These are phyloP conservation scores for Boletus insuetus DNA, from an alignment of 768 basidiomycete genomes.

Conservation along the genomic window DNA sequence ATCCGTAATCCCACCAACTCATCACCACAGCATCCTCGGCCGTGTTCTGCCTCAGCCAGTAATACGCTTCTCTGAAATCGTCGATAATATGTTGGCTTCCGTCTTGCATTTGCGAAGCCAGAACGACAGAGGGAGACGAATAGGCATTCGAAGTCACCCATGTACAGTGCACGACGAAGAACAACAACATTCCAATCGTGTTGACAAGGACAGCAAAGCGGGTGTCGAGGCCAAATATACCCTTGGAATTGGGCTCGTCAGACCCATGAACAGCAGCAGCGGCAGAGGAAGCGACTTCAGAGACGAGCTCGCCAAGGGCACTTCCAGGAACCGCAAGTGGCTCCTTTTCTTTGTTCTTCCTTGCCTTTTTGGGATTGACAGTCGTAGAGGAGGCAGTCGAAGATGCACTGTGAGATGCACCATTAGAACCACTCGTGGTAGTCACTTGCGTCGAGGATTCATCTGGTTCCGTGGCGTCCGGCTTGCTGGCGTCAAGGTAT, in stretches of 20 bases:
- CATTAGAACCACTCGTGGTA: slow-evolving; percentile 9
- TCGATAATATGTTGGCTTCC: slow-evolving; percentile 95
- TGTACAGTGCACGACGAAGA: slow-evolving; percentile 96
- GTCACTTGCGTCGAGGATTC: slow-evolving; percentile 5
- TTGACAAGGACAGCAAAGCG: slow-evolving; percentile 75
- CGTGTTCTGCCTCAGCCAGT: slow-evolving; percentile 97
- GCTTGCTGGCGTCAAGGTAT: slow-evolving; percentile 83
- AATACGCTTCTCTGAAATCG: slow-evolving; percentile 99
- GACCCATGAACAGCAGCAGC: slow-evolving; percentile 22
- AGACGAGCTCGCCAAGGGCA: slow-evolving; percentile 41
- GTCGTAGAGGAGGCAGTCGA: slow-evolving; percentile 30
- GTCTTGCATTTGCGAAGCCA: slow-evolving; percentile 74
- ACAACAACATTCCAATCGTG: slow-evolving; percentile 70
- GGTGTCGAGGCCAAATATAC: slow-evolving; percentile 84
- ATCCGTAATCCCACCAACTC: slow-evolving; percentile 99
- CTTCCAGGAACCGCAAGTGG: slow-evolving; percentile 36
- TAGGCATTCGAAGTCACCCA: slow-evolving; percentile 95
- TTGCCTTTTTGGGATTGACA: slow-evolving; percentile 38
- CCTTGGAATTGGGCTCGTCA: slow-evolving; percentile 35
- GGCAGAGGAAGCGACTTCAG: slow-evolving; percentile 37
- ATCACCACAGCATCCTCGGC: slow-evolving; percentile 88
- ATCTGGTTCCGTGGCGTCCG: slow-evolving; percentile 33
- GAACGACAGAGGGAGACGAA: slow-evolving; percentile 95
- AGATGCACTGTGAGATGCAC: slow-evolving; percentile 17
- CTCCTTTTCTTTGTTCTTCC: slow-evolving; percentile 61